phyloP scores from a whole-genome alignment of 441 rosid species.

The Gossypium laxum region DNA sequence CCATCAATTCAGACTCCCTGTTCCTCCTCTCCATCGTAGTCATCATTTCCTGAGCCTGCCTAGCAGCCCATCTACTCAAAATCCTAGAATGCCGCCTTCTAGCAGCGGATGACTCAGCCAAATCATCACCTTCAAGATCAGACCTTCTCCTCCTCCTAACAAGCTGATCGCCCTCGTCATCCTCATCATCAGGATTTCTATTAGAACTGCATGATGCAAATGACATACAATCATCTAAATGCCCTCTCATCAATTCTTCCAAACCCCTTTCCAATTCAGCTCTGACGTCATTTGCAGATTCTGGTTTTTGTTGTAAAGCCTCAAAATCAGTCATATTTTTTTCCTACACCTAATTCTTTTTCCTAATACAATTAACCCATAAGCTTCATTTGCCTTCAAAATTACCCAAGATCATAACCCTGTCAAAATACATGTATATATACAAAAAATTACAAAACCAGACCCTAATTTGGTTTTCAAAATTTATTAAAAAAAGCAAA shows the following conservation, averaged over 20 bases:
- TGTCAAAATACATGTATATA: not conserved
- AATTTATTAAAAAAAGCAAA: not conserved
- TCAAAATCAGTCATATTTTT: conserved; percentile 57
- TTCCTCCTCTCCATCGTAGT: conserved; percentile 80
- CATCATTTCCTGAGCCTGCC: conserved; percentile 85
- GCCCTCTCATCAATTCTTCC: conserved; percentile 77
- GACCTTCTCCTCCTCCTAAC: conserved; percentile 71
- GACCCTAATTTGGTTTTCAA: conserved; percentile 12
- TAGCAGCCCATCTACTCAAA: conserved; percentile 73
- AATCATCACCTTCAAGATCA: conserved; percentile 68
- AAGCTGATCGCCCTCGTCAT: conserved; percentile 61
- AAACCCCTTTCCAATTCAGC: conserved; percentile 54
- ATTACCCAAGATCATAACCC: not conserved
- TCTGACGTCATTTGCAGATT: conserved; percentile 38
- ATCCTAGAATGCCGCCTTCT: conserved; percentile 65
- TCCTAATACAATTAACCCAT: conserved; percentile 2
- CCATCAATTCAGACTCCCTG: conserved; percentile 80
- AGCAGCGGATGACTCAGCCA: conserved; percentile 72
- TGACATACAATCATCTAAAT: conserved; percentile 68
- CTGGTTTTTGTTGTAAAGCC: conserved; percentile 59
- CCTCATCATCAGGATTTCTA: conserved; percentile 46
- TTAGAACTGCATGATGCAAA: conserved; percentile 62
- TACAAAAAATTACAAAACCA: conserved; percentile 3
- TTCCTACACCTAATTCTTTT: conserved; percentile 2
- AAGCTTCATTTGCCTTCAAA: not conserved